Conservation (phyloP, 768 basidiomycete genomes). For the Glaciozyma antarctica region DNA sequence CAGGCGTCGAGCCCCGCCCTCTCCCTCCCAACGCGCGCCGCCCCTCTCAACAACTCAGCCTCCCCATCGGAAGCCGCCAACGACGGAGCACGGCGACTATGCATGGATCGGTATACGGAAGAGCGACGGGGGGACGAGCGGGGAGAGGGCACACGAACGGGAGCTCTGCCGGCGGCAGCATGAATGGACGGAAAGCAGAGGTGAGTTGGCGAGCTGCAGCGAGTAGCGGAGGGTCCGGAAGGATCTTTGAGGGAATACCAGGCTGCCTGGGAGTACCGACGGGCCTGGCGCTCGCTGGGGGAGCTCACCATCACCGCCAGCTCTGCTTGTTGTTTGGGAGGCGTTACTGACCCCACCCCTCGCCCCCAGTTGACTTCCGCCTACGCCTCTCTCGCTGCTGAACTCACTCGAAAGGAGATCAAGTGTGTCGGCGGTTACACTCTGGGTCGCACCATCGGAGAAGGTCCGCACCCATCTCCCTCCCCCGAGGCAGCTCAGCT, state of each 20-base stretch:
- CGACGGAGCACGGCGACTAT: too few species aligned
- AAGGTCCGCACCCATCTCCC: slow-evolving; percentile 32
- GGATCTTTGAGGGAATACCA: not conserved
- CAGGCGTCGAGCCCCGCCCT: too few species aligned
- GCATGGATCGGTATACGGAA: too few species aligned
- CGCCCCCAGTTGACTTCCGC: slow-evolving; percentile 39
- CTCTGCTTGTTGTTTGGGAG: not conserved
- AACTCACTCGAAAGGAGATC: slow-evolving; percentile 39
- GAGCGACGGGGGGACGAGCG: too few species aligned
- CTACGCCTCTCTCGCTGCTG: slow-evolving; percentile 41
- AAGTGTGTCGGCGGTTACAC: slow-evolving; percentile 42
- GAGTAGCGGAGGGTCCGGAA: not conserved
- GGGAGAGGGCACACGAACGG: not conserved
- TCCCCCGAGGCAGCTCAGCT: not conserved
- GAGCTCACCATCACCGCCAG: not conserved
- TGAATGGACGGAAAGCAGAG: not conserved
- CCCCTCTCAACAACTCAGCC: too few species aligned
- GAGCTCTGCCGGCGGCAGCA: not conserved
- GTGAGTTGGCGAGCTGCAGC: not conserved
- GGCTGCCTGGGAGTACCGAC: not conserved
- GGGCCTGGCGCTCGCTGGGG: too few species aligned
- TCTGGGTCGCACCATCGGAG: slow-evolving; percentile 41
- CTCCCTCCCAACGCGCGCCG: too few species aligned
- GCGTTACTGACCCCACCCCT: not conserved
- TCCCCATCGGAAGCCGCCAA: too few species aligned